Conservation (phyloP, 2,329 filamentous ascomycete species). For the Furcasterigmium sp. region DNA sequence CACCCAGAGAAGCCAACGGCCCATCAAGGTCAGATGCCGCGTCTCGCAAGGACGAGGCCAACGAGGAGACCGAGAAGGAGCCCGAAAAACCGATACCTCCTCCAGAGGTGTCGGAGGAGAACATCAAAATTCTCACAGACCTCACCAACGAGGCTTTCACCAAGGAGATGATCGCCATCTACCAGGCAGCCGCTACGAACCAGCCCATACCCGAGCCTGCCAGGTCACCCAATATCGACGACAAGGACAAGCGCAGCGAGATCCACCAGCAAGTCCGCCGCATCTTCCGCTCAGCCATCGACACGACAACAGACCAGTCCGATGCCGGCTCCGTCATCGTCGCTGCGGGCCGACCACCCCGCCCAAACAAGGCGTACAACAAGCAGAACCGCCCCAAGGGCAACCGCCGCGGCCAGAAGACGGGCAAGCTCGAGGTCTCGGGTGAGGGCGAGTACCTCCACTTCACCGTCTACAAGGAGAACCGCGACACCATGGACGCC, state of each 20-base stretch:
- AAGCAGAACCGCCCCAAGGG: slow-evolving; percentile 17
- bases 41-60: neutral
- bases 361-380: slow-evolving; percentile 18
- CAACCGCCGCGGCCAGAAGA: slow-evolving; percentile 8
- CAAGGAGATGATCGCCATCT: slow-evolving; percentile 34
- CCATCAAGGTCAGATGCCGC: neutral
- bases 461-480: slow-evolving; percentile 93
- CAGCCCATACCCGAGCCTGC: slow-evolving; percentile 24
- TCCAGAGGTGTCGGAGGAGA: slow-evolving; percentile 19
- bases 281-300: slow-evolving; percentile 72
- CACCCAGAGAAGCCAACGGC: slow-evolving; percentile 16
- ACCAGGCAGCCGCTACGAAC: slow-evolving; percentile 26
- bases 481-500: slow-evolving; percentile 93
- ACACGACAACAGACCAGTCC: slow-evolving; percentile 59
- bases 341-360: slow-evolving; percentile 32
- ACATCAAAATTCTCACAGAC: slow-evolving; percentile 28
- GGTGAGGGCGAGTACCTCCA: slow-evolving; percentile 71
- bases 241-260: slow-evolving; percentile 38
- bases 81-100: slow-evolving; percentile 4
- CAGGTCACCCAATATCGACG: slow-evolving; percentile 34
- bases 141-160: slow-evolving; percentile 34
- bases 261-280: slow-evolving; percentile 64
- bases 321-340: slow-evolving; percentile 50
- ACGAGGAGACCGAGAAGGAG: slow-evolving; percentile 6
- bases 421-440: slow-evolving; percentile 10